Conservation (phyloP, 1,284 basidiomycete genomes). For the Gymnopus androsaceus region DNA sequence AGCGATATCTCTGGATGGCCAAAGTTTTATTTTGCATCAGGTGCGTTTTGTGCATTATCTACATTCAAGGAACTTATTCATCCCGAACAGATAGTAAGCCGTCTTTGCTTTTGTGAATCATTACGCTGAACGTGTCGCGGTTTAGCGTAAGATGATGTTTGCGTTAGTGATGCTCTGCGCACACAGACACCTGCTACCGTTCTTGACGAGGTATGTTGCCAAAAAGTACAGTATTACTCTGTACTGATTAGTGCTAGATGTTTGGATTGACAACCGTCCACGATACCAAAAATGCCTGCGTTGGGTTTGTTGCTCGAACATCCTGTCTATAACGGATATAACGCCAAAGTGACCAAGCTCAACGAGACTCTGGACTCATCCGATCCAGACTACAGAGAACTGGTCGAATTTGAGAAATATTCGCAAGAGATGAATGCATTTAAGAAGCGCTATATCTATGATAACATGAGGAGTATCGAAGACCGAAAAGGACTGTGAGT, state of each 20-base stretch:
- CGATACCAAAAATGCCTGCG: slow-evolving; percentile 95
- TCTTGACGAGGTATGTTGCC: slow-evolving; percentile 61
- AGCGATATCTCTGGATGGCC: slow-evolving; percentile 90
- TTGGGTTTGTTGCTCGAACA: slow-evolving; percentile 94
- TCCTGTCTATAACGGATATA: slow-evolving; percentile 86
- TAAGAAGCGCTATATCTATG: slow-evolving; percentile 84
- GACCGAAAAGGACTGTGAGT: slow-evolving; percentile 78
- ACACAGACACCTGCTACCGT: slow-evolving; percentile 75
- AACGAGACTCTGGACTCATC: slow-evolving; percentile 48
- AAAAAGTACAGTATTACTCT: not conserved
- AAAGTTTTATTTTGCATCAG: slow-evolving; percentile 99
- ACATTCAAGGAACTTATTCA: slow-evolving; percentile 9
- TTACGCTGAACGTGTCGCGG: not conserved
- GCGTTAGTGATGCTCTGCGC: slow-evolving; percentile 79
- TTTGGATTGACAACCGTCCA: slow-evolving; percentile 79
- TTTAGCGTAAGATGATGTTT: slow-evolving; percentile 97
- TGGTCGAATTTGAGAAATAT: slow-evolving; percentile 73
- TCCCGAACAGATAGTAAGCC: slow-evolving; percentile 39
- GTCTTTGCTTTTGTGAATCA: slow-evolving; percentile 5
- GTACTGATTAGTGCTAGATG: slow-evolving; percentile 40
- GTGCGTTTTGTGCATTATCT: slow-evolving; percentile 37
- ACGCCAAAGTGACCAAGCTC: slow-evolving; percentile 58
- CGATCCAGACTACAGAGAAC: slow-evolving; percentile 59
- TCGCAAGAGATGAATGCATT: slow-evolving; percentile 71
- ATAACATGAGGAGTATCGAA: slow-evolving; percentile 83